Base-by-base conservation (phyloP, 176 grass and related monocot species). In the Aegilops sharonensis region DNA sequence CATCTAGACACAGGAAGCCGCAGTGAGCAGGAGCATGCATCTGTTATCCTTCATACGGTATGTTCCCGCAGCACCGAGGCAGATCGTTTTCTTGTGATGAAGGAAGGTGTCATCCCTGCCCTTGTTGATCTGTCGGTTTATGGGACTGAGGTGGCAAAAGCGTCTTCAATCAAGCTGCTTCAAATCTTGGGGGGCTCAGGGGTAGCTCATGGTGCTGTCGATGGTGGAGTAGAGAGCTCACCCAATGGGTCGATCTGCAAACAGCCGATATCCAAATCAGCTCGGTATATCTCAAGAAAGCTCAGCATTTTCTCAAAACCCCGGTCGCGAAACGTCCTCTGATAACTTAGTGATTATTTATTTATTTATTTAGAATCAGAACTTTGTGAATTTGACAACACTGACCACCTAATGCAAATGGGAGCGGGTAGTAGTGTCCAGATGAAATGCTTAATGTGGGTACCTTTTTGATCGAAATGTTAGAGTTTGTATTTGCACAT, bases 31-130 rank as follows among this genome's bases (percentile, higher is more conserved):
- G 92, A 96, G 75, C 77, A 91, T 78, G 93, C 94, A 11, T 75
- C 88, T 17, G 88, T 60, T 54, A 93, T 94, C 60, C 88, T 99
- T 62, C 39, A 89, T 17, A 61, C 85, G 6, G 68, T 96, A 43
- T 94, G 94, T 83, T 94, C 87, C 7, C 25, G 27, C 43, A 90
- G 83, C 36, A 32, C 60, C 2, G 87, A 94, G 56, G 20, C 7
- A 0, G 91, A 94, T 78, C 85, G 89, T 79, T 64, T 77, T 29
- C 90, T 91, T 84, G 81, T 92, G 17, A 84, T 93, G 82, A 93
- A 94, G 78, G 97, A 99, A 86, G 94, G 92, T 15, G 87, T 99
- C 25, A 92, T 99, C 77, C 89, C 97, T 25, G 88, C 97, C 21
- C 86, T 99, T 32, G 90, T 99, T 50, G 87, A 95, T 29, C 78